A percentile compares a stretch with the other conserved stretches of the same genome.
Evolutionary conservation across 1,284 basidiomycete genomes (phyloP).

Genomic region (Fomitopsis palustris): DNA sequence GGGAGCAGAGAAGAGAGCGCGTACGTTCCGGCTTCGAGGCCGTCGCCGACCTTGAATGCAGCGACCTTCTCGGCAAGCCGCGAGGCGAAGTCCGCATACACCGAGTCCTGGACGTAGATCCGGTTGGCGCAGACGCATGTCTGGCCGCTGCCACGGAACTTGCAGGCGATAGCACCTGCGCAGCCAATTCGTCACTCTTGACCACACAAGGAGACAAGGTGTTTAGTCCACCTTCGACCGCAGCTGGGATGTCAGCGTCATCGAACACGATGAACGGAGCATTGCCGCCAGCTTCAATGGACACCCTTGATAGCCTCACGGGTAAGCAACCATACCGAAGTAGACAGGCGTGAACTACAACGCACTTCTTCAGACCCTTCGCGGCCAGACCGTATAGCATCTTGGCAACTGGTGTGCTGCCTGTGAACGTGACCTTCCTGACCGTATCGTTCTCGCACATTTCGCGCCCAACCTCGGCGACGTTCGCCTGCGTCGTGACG

Average conservation of each 20-base stretch:
- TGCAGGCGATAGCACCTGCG: slow-evolving; percentile 77
- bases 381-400: slow-evolving; percentile 82
- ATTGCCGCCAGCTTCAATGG: slow-evolving; percentile 87
- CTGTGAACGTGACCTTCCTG: slow-evolving; percentile 94
- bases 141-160: slow-evolving; percentile 93
- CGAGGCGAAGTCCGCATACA: slow-evolving; percentile 86
- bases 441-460: slow-evolving; percentile 75
- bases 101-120: slow-evolving; percentile 81
- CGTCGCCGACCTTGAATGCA: slow-evolving; percentile 90
- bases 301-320: slow-evolving; percentile 47
- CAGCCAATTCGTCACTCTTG: not conserved
- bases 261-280: slow-evolving; percentile 96
- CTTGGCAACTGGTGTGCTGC: slow-evolving; percentile 90
- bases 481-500: slow-evolving; percentile 83
- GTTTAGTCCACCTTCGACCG: slow-evolving; percentile 67
- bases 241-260: slow-evolving; percentile 91
- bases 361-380: slow-evolving; percentile 87
- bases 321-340: not conserved
- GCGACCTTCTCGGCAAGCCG: slow-evolving; percentile 81
- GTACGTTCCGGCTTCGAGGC: slow-evolving; percentile 77
- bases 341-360: not conserved
- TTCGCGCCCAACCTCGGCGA: slow-evolving; percentile 78
- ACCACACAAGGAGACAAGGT: not conserved
- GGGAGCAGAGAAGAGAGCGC: slow-evolving; percentile 24
- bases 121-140: slow-evolving; percentile 87